Evolutionary conservation across 23 red algal species (phyloP), one percentile per base, ranked within the genome.

Genomic region (Gracilaria vermiculophylla): DNA sequence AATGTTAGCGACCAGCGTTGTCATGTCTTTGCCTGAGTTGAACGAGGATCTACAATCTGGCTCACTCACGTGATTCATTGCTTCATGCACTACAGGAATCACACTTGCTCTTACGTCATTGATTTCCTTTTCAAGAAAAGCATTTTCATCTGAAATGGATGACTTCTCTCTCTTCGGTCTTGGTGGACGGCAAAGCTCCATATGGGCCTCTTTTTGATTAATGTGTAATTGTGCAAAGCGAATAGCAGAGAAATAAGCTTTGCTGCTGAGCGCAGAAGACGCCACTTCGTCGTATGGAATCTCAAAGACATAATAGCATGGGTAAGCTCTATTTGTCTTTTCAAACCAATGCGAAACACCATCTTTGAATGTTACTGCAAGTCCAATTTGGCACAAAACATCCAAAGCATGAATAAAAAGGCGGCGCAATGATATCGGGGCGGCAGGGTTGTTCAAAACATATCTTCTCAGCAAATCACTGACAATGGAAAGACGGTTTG

Each of bases 381-480:
- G 49, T 44, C 87, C 87, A 71, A 91, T 57, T 80, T 91, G 75
- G 81, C 87, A 91, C 23, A 91, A 55, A 5, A 81, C 73, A 33
- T 91, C 87, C 17, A 91, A 58, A 29, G 56, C 42, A 81, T 72
- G 76, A 51, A 91, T 44, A 31, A 91, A 81, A 7, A 69, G 17
- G 2, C 87, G 43, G 25, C 76, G 73, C 11, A 81, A 27, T 49
- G 40, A 19, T 52, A 35, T 33, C 9, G 87, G 87, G 66, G 75
- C 53, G 8, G 43, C 25, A 19, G 55, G 19, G 24, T 80, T 73
- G 43, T 33, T 52, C 34, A 91, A 60, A 42, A 91, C 71, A 47
- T 91, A 31, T 10, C 20, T 51, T 20, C 5, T 55, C 20, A 91
- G 39, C 25, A 91, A 47, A 13, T 58, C 57, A 48, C 87, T 81